A percentile compares a stretch with the other conserved stretches of the same genome.
Evolutionary conservation across 495 filamentous ascomycete genomes (phyloP).

Genomic region (Platismatia glauca): DNA sequence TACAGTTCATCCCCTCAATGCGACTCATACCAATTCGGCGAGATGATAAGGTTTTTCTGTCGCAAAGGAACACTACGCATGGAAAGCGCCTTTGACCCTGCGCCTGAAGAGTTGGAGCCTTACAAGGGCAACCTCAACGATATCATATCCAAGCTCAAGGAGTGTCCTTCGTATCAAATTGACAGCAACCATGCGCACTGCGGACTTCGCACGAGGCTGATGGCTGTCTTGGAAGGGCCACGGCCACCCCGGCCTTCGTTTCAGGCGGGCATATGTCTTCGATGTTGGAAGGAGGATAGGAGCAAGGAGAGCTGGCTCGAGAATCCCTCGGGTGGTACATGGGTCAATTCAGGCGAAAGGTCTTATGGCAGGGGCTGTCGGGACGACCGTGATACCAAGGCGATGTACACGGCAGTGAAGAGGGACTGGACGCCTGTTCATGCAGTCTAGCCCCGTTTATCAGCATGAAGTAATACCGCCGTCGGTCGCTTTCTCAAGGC

Average conservation of each 20-base stretch:
- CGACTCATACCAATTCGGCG: slow-evolving; percentile 79
- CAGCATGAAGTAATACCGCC: not conserved
- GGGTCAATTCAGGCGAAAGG: slow-evolving; percentile 5
- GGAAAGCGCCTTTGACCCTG: slow-evolving; percentile 26
- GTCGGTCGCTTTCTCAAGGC: not conserved
- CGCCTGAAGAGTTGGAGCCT: slow-evolving; percentile 20
- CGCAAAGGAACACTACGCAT: slow-evolving; percentile 34
- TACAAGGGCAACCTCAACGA: slow-evolving; percentile 37
- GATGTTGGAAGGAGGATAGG: slow-evolving; percentile 20
- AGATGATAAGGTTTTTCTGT: slow-evolving; percentile 72
- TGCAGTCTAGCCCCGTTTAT: not conserved
- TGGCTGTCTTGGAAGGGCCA: slow-evolving; percentile 60
- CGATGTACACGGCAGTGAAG: slow-evolving; percentile 19
- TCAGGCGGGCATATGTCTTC: slow-evolving; percentile 19
- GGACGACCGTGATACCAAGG: slow-evolving; percentile 13
- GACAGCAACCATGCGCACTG: slow-evolving; percentile 71
- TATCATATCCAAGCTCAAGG: slow-evolving; percentile 46
- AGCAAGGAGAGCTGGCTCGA: slow-evolving; percentile 24
- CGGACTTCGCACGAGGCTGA: slow-evolving; percentile 57
- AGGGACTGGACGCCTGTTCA: slow-evolving; percentile 21
- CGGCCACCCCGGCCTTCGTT: slow-evolving; percentile 28
- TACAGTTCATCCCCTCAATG: slow-evolving; percentile 68
- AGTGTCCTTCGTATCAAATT: slow-evolving; percentile 69
- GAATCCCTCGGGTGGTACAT: slow-evolving; percentile 13
- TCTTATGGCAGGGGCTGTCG: slow-evolving; percentile 2